Conservation (phyloP, 805 yeast species). For the Lipomyces kockii region DNA sequence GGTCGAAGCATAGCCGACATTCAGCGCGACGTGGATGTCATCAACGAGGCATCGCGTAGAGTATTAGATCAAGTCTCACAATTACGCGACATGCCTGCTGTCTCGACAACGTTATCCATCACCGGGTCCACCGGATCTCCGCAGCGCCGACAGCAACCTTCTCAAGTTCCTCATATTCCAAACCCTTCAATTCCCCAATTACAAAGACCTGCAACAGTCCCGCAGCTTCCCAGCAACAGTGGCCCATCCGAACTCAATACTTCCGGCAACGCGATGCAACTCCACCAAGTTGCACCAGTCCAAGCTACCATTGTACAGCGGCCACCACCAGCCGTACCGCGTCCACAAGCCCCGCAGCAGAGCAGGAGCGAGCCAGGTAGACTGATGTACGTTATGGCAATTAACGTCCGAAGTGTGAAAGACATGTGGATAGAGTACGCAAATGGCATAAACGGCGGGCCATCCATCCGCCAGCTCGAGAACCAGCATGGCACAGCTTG, state of each 20-base stretch:
- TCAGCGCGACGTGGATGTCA: constrained; percentile 30
- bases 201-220: constrained; percentile 8
- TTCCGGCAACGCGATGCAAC: constrained; percentile 18
- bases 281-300: constrained; percentile 3
- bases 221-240: constrained; percentile 13
- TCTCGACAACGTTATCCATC: background rate
- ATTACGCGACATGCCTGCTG: constrained; percentile 3
- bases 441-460: constrained; percentile 33
- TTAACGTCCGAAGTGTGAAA: constrained; percentile 26
- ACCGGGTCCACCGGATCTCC: background rate
- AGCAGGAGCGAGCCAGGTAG: background rate
- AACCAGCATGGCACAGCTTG: constrained; percentile 33
- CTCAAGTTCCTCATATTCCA: constrained; percentile 2
- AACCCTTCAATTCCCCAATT: constrained; percentile 4
- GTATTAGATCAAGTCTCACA: constrained; percentile 5
- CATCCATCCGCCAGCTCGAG: constrained; percentile 27
- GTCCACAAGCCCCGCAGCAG: constrained; percentile 1
- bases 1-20: constrained; percentile 17
- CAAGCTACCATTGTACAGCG: constrained; percentile 3
- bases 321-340: background rate
- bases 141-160: background rate
- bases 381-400: constrained; percentile 32
- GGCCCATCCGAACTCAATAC: constrained; percentile 1
- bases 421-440: constrained; percentile 36
- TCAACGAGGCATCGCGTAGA: constrained; percentile 18